Base-by-base conservation (phyloP, 805 yeast species). In the Yamadazyma sp. region DNA sequence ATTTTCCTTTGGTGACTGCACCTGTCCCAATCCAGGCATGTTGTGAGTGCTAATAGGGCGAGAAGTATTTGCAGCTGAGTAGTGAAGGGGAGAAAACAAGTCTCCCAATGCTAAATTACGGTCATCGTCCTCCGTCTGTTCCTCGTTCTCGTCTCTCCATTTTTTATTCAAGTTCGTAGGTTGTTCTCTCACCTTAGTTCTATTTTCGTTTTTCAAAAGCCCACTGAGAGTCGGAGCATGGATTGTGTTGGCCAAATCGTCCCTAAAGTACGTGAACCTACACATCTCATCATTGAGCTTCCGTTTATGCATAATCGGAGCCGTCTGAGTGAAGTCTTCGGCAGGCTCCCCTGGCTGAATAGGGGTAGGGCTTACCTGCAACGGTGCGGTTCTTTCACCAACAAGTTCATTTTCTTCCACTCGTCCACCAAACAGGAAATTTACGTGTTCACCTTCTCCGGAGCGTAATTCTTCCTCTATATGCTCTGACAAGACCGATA, bases 171-270 rank as follows among this genome's bases (percentile, higher is more conserved):
- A 39, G 9, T 41, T 34, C 5, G 31, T 35, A 8, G 41, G 25
- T 10, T 38, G 35, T 10, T 47, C 52, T 11, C 38, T 35, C 8
- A 32, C 40, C 18, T 40, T 44, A 4, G 35, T 38, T n/a, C 29
- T 21, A 10, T n/a, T 18, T 14, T 33, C 44, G 13, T 36, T 35
- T 23, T 38, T 14, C 23, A 84, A 54, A 15, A 90, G 65, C 0
- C 96, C 96, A 3, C 95, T 82, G 17, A 90, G 82, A 4, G 86
- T 82, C 2, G 95, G 88, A 0, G 96, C 79, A 59, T 90, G 97
- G 16, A 90, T 78, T 0, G 98, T 90, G n/a, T 88, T 79, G 11
- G 82, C 84, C 47, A 91, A 60, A 52, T 88, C 95, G 46, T 89
- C 96, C 47, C 98, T 73, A 61, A 93, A 91, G 55, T 91, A 91